Evolutionary conservation across 2,329 filamentous ascomycete species (phyloP).

Genomic region (Cadophora sp.): DNA sequence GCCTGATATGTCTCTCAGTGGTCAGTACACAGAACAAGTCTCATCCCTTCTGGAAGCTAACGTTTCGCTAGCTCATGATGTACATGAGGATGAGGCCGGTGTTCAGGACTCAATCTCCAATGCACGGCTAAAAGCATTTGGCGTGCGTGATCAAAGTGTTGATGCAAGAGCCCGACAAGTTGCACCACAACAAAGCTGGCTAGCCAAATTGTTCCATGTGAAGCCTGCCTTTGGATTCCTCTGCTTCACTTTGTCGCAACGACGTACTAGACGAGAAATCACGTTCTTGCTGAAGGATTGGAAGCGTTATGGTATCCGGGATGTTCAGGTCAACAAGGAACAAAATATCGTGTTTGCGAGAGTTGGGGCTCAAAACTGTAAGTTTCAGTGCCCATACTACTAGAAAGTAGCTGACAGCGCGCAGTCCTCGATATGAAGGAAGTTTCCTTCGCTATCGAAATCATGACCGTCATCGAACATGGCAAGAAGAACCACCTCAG

Average conservation of each 20-base stretch:
- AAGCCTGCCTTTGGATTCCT: constrained; percentile 80
- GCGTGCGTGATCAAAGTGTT: constrained; percentile 46
- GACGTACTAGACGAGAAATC: constrained; percentile 79
- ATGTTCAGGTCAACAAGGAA: constrained; percentile 79
- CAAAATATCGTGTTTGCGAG: constrained; percentile 81
- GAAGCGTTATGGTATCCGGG: constrained; percentile 70
- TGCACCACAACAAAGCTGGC: constrained; percentile 81
- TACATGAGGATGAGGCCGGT: constrained; percentile 39
- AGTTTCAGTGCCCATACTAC: constrained; percentile 47
- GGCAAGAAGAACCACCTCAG: constrained; percentile 78
- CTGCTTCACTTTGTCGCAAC: constrained; percentile 76
- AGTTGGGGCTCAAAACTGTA: constrained; percentile 80
- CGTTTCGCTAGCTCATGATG: constrained; percentile 34
- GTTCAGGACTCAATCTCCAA: constrained; percentile 37
- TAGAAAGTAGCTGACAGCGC: constrained; percentile 29
- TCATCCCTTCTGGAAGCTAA: constrained; percentile 22
- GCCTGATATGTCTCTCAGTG: constrained; percentile 38
- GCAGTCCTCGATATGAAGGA: constrained; percentile 82
- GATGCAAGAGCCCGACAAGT: constrained; percentile 52
- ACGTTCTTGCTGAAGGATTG: constrained; percentile 72
- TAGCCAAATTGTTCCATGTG: constrained; percentile 86
- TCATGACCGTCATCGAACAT: constrained; percentile 89
- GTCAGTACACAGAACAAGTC: constrained; percentile 33
- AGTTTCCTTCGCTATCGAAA: constrained; percentile 85
- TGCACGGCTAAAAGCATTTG: constrained; percentile 32